These are phyloP conservation scores for Linaria vulgaris DNA, from an alignment of 257 asterid genomes.

Conservation along the genomic window DNA sequence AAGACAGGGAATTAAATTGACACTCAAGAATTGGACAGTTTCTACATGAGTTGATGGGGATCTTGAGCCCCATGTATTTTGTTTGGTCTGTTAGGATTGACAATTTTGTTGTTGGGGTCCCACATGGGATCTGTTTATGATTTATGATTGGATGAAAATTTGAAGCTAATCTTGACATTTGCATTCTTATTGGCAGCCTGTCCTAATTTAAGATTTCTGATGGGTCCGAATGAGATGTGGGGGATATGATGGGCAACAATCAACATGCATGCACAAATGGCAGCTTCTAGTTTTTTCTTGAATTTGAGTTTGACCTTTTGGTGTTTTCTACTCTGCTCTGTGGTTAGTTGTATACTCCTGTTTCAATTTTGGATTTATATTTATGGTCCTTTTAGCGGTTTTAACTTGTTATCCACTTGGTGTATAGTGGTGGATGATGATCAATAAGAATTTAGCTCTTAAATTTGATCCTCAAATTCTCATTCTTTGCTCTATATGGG, in stretches of 20 bases:
- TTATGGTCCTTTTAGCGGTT: conserved; percentile 36
- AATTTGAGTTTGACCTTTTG: conserved; percentile 26
- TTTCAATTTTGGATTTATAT: conserved; percentile 5
- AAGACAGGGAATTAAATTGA: too few species aligned
- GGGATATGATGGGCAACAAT: conserved; percentile 23
- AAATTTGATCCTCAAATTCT: too few species aligned
- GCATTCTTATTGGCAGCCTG: conserved; percentile 44
- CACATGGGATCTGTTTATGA: conserved; percentile 30
- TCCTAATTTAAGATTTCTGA: conserved; percentile 42
- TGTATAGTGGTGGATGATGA: too few species aligned
- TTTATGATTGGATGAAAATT: conserved; percentile 45
- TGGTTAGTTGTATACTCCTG: conserved; percentile 39
- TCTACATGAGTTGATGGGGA: too few species aligned
- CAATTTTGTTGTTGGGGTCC: conserved; percentile 28
- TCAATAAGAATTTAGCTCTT: too few species aligned
- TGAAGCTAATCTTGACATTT: conserved; percentile 37
- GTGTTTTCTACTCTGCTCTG: conserved; percentile 31
- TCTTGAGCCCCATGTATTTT: too few species aligned
- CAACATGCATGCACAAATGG: not conserved
- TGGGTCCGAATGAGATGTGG: conserved; percentile 28
- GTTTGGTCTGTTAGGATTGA: conserved; percentile 11
- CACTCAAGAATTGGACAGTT: too few species aligned
- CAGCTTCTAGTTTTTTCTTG: conserved; percentile 16
- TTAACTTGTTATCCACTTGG: too few species aligned
- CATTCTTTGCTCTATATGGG: too few species aligned